phyloP scores from a whole-genome alignment of 768 basidiomycete species.

The Podaxis sp. region DNA sequence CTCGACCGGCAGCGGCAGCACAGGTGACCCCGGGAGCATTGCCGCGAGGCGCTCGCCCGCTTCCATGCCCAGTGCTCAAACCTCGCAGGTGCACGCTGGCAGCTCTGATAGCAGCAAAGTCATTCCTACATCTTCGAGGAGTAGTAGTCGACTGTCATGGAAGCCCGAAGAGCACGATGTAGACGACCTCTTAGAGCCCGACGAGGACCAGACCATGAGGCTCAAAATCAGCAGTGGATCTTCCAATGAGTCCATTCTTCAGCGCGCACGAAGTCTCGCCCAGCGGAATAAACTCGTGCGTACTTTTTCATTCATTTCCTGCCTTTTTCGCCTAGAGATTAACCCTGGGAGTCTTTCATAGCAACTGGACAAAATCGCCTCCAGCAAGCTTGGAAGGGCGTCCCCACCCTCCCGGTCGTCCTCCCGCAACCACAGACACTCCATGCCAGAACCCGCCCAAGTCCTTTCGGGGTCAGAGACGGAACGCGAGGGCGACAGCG shows the following conservation, averaged over 20 bases:
- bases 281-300: constrained; percentile 74
- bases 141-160: constrained; percentile 24
- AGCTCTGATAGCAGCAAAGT: constrained; percentile 31
- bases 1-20: constrained; percentile 80
- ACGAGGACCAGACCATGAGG: constrained; percentile 66
- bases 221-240: constrained; percentile 39
- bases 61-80: constrained; percentile 24
- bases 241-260: constrained; percentile 55
- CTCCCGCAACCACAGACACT: constrained; percentile 21
- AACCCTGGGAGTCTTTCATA: constrained; percentile 18
- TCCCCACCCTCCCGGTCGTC: constrained; percentile 31
- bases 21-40: constrained; percentile 54
- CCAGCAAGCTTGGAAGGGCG: constrained; percentile 20
- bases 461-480: constrained; percentile 77
- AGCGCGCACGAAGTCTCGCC: constrained; percentile 67
- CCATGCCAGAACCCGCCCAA: constrained; percentile 15
- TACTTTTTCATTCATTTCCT: constrained; percentile 16
- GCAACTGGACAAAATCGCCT: constrained; percentile 12
- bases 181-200: constrained; percentile 44
- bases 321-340: background rate
- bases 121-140: constrained; percentile 14
- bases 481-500: constrained; percentile 58
- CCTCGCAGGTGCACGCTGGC: constrained; percentile 24
- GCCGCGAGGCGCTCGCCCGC: constrained; percentile 24
- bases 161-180: constrained; percentile 40